phyloP scores from a whole-genome alignment of 257 asterid genomes.

The Cinchona pubescens region DNA sequence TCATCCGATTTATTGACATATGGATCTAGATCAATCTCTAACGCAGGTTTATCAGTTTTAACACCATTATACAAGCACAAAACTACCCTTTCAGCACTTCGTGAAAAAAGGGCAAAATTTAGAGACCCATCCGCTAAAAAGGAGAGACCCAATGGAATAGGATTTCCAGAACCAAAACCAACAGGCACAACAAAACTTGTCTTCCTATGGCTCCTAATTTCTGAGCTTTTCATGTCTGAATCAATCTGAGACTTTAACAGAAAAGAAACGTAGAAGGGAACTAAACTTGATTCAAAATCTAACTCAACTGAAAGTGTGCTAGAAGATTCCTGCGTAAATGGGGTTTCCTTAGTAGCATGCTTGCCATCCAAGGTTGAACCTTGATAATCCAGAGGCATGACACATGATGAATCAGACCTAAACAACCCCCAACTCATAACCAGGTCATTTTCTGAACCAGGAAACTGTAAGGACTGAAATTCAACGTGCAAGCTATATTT shows the following conservation, averaged over 20 bases:
- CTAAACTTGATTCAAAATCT: constrained; percentile 56
- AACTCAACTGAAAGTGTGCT: constrained; percentile 51
- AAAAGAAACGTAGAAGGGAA: constrained; percentile 71
- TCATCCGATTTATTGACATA: constrained; percentile 78
- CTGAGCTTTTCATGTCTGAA: constrained; percentile 27
- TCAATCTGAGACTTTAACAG: constrained; percentile 43
- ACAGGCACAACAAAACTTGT: constrained; percentile 75
- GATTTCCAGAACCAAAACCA: constrained; percentile 77
- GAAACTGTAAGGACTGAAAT: constrained; percentile 36
- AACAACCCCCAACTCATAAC: constrained; percentile 70
- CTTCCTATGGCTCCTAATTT: constrained; percentile 65
- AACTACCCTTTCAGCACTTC: constrained; percentile 57
- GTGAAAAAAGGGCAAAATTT: constrained; percentile 72
- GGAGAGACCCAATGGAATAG: constrained; percentile 74
- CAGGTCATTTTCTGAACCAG: constrained; percentile 33
- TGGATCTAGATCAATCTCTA: constrained; percentile 94
- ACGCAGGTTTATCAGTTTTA: constrained; percentile 48
- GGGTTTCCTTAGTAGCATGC: constrained; percentile 42
- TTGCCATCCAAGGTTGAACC: constrained; percentile 29
- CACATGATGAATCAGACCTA: constrained; percentile 49
- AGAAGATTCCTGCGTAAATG: constrained; percentile 41
- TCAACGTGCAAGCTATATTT: constrained; percentile 54
- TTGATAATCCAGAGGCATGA: constrained; percentile 50
- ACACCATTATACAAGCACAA: constrained; percentile 70
- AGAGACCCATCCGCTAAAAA: constrained; percentile 48